Evolutionary conservation across 495 filamentous ascomycete species (phyloP), one percentile per base, ranked within the genome.

Genomic region (Aspergillus cavernicola): DNA sequence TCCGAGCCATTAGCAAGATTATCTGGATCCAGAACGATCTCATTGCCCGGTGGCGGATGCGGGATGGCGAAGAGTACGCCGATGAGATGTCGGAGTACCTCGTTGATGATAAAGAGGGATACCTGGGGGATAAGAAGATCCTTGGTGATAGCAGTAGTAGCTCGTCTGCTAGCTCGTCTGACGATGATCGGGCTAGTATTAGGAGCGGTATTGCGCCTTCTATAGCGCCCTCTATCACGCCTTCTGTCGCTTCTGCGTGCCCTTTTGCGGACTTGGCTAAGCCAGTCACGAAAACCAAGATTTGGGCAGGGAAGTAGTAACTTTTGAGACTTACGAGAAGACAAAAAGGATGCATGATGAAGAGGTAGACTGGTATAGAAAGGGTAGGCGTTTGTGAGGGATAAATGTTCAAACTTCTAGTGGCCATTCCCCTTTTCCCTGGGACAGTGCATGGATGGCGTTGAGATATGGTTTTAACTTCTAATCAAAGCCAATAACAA

Each of bases 21-120:
- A 72, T 85, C 51, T 88, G 85, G 85, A 87, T 88, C 60, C 86
- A 89, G 66, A 88, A 88, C 59, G 88, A 92, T 63, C 71, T 92
- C 16, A 88, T 92, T 58, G 83, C 87, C 8, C 85, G 83, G 67
- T 88, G 83, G 80, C 86, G 88, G 53, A 78, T 86, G 4, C 73
- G 78, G 20, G 85, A 90, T 53, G 85, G 85, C 31, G 86, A 87
- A 28, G 85, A 90, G 64, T 88, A 73, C 56, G 79, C 72, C 20
- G 81, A 81, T 2, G 82, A 84, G 31, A 77, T 77, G 48, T 79
- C 78, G n/a, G 67, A 75, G 23, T 64, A 65, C 39, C 72, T 66
- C 16, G 62, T 69, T 6, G 69, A 85, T 7, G 71, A 81, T n/a
- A 66, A 83, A 26, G 85, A 89, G 58, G 86, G 86, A 0, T 87